Percentiles rank a stretch among this genome's conserved stretches.
Conservation (phyloP, 1,284 basidiomycete genomes). For the Boletus albobrunnescens region DNA sequence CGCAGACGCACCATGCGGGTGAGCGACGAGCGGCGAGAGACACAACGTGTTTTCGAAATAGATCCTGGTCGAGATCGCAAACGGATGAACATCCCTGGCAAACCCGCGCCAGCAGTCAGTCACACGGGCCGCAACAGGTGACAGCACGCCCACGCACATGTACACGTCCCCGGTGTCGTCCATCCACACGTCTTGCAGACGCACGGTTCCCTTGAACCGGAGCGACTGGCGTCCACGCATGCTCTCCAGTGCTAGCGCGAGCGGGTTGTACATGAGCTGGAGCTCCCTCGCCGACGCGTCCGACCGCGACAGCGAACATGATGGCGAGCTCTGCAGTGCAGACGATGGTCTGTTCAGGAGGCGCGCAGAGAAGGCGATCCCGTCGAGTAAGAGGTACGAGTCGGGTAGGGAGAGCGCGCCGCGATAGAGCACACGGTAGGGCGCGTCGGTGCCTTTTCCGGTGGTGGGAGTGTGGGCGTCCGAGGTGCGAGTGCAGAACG, state of each 20-base stretch:
- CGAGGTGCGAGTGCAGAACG: slow-evolving; percentile 8
- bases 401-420: slow-evolving; percentile 72
- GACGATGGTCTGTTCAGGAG: slow-evolving; percentile 14
- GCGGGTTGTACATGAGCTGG: slow-evolving; percentile 58
- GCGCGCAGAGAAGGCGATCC: slow-evolving; percentile 59
- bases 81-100: slow-evolving; percentile 64
- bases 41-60: slow-evolving; percentile 73
- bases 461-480: background rate
- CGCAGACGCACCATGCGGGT: slow-evolving; percentile 16
- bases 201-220: slow-evolving; percentile 52
- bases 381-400: slow-evolving; percentile 67
- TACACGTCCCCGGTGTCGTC: slow-evolving; percentile 59
- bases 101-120: background rate
- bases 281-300: slow-evolving; percentile 38
- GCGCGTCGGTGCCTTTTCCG: slow-evolving; percentile 6
- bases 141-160: slow-evolving; percentile 48
- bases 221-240: slow-evolving; percentile 73
- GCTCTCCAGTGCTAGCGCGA: slow-evolving; percentile 70
- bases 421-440: slow-evolving; percentile 62
- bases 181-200: slow-evolving; percentile 51
- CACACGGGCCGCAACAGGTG: background rate
- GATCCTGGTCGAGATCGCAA: slow-evolving; percentile 53
- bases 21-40: slow-evolving; percentile 39
- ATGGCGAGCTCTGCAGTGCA: slow-evolving; percentile 40
- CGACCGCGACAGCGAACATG: slow-evolving; percentile 15